Evolutionary conservation across 2,329 filamentous ascomycete genomes (phyloP).

Genomic region (Stromatinia cepivora): DNA sequence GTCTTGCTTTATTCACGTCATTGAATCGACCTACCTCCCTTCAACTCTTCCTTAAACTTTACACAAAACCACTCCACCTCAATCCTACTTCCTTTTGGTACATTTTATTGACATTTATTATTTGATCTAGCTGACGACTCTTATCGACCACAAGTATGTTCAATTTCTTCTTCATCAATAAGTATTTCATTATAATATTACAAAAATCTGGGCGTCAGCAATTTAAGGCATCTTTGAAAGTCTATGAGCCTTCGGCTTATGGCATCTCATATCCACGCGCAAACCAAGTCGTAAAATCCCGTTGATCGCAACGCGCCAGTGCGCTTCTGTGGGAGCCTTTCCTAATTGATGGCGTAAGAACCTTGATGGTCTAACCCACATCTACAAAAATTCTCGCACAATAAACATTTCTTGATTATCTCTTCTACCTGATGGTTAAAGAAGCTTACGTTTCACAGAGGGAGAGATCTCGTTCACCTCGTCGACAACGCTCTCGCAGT

Average conservation of each 20-base stretch:
- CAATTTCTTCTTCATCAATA: conserved; percentile 5
- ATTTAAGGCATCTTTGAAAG: conserved; percentile 6
- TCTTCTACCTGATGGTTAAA: conserved; percentile 30
- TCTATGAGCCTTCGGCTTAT: conserved; percentile 13
- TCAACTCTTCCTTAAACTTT: conserved; percentile 18
- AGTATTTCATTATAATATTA: conserved; percentile 4
- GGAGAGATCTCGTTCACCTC: conserved; percentile 83
- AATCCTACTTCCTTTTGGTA: conserved; percentile 14
- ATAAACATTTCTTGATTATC: conserved; percentile 33
- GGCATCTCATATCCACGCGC: conserved; percentile 19
- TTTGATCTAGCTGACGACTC: conserved; percentile 25
- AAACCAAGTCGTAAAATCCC: conserved; percentile 24
- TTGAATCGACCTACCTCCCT: conserved; percentile 3
- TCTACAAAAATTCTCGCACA: conserved; percentile 9
- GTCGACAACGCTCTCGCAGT: conserved; percentile 58
- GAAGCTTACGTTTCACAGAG: conserved; percentile 57
- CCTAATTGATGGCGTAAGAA: conserved; percentile 26
- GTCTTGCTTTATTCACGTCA: conserved; percentile 18
- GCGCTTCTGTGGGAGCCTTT: conserved; percentile 22
- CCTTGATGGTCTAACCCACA: conserved; percentile 28
- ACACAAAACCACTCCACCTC: conserved; percentile 21
- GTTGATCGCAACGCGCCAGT: conserved; percentile 20
- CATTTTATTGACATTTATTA: conserved; percentile 21
- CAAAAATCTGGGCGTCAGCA: conserved; percentile 14
- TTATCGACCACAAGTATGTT: conserved; percentile 27